Percentiles rank a stretch among this genome's conserved stretches.
Evolutionary conservation across 352 stramenopile genomes (phyloP).

Genomic region (Ochromonadaceae sp.): DNA sequence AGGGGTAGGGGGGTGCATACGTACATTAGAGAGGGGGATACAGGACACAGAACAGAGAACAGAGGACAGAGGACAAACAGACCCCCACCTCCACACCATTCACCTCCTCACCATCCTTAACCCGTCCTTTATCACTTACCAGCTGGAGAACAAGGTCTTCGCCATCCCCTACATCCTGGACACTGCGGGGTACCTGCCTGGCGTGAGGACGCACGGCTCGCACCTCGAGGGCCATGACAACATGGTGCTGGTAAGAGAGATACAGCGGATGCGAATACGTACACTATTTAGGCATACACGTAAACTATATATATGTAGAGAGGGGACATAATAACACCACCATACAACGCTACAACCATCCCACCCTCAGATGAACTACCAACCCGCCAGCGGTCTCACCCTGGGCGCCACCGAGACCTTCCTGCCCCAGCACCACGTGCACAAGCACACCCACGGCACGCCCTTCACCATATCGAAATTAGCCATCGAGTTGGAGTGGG

Average conservation of each 20-base stretch:
- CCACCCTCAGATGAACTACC: conserved; percentile 23
- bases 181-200: conserved; percentile 19
- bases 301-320: too few relatives aligned
- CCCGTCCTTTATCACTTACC: too few relatives aligned
- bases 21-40: too few relatives aligned
- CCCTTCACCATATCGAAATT: conserved; percentile 22
- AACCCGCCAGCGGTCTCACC: conserved; percentile 11
- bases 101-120: too few relatives aligned
- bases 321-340: neutral
- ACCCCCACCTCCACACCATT: too few relatives aligned
- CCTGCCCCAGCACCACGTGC: conserved; percentile 20
- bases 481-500: conserved; percentile 26
- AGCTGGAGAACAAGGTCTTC: conserved; percentile 19
- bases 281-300: neutral
- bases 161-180: conserved; percentile 19
- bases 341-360: neutral
- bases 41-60: too few relatives aligned
- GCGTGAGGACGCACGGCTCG: conserved; percentile 23
- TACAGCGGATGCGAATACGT: neutral
- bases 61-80: too few relatives aligned
- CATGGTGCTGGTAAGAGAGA: conserved; percentile 20
- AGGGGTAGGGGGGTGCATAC: too few relatives aligned
- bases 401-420: conserved; percentile 20
- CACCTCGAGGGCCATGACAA: conserved; percentile 19
- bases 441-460: neutral